These are phyloP conservation scores for Neurospora intermedia DNA, from an alignment of 495 filamentous ascomycete genomes.

Conservation along the genomic window DNA sequence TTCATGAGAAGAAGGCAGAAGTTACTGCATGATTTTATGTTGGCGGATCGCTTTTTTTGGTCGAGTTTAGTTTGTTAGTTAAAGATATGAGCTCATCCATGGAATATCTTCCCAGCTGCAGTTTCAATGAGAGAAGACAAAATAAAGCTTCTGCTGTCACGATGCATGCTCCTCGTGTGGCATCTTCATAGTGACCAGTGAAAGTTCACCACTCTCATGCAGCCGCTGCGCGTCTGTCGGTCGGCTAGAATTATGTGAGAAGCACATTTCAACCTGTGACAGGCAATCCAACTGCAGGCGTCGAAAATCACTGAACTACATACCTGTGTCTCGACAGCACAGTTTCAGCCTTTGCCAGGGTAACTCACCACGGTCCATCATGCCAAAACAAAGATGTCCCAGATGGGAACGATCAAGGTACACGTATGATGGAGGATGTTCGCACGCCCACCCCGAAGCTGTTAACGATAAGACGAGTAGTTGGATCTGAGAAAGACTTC, in stretches of 20 bases:
- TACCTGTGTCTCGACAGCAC: neutral
- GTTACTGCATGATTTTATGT: neutral
- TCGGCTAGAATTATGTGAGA: neutral
- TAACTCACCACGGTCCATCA: neutral
- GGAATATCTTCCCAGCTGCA: neutral
- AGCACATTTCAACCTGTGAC: neutral
- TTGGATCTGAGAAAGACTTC: too few relatives aligned
- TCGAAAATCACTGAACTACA: neutral
- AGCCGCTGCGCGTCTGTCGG: neutral
- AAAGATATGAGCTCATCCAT: neutral
- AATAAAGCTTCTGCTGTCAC: neutral
- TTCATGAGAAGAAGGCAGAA: neutral
- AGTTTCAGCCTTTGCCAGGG: neutral
- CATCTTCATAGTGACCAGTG: neutral
- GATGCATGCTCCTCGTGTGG: neutral
- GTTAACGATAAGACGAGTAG: neutral
- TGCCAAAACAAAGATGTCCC: neutral
- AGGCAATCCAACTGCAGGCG: neutral
- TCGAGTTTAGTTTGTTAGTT: neutral
- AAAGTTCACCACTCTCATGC: neutral
- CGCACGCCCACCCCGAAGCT: neutral
- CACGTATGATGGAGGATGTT: neutral
- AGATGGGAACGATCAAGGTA: neutral
- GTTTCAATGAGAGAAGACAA: neutral
- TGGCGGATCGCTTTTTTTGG: neutral